Conservation (phyloP, 441 rosid genomes). For the Gossypium schwendimanii region DNA sequence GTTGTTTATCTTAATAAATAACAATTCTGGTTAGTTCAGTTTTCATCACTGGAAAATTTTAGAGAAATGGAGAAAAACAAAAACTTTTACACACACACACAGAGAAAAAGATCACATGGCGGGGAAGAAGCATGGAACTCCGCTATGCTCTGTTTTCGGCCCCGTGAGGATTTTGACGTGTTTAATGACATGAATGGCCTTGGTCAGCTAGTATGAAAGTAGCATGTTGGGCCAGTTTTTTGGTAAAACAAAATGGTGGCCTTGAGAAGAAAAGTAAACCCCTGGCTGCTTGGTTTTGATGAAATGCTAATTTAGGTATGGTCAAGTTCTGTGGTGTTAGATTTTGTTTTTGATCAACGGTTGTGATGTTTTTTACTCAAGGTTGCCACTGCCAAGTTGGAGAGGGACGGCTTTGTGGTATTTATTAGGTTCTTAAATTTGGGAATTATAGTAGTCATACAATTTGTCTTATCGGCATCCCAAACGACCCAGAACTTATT, state of each 20-base stretch:
- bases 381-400: not conserved
- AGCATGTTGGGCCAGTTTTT: not conserved
- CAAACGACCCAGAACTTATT: no score
- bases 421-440: conserved; percentile 10
- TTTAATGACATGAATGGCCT: conserved; percentile 17
- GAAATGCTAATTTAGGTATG: not conserved
- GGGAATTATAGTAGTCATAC: not conserved
- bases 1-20: not conserved
- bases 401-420: not conserved
- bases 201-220: fast-evolving
- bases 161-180: not conserved
- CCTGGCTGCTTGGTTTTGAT: not conserved
- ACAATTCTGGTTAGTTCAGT: conserved; percentile 6
- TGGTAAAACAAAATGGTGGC: not conserved
- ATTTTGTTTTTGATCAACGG: not conserved
- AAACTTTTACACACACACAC: not conserved
- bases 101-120: conserved; percentile 19
- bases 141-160: conserved; percentile 17
- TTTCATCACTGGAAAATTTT: not conserved
- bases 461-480: no score
- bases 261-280: not conserved
- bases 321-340: not conserved
- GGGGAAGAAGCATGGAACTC: conserved; percentile 21
- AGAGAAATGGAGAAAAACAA: not conserved
- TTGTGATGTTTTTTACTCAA: not conserved